phyloP scores from a whole-genome alignment of 2,329 filamentous ascomycete species.

The Raffaelea ambrosiae region DNA sequence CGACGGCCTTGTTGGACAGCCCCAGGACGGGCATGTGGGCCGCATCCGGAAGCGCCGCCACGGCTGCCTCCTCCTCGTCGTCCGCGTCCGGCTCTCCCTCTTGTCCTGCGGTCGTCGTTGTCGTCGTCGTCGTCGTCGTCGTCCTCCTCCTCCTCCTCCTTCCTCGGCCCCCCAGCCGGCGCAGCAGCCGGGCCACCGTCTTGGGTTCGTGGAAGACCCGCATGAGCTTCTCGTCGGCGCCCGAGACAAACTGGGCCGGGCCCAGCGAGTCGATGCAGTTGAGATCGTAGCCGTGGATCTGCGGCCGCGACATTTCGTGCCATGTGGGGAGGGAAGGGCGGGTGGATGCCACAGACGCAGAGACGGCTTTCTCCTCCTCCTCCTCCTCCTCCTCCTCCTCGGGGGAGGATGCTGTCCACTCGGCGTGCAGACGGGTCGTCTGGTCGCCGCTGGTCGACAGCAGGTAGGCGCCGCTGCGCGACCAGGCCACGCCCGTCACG shows the following conservation, averaged over 20 bases:
- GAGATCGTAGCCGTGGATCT: constrained; percentile 96
- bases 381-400: not conserved
- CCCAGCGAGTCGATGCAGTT: constrained; percentile 83
- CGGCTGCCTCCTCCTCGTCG: constrained; percentile 24
- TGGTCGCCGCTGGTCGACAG: constrained; percentile 88
- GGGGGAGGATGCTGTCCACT: constrained; percentile 68
- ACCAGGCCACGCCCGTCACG: constrained; percentile 78
- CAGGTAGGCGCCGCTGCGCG: constrained; percentile 71
- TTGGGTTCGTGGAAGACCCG: constrained; percentile 88
- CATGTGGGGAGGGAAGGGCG: constrained; percentile 46
- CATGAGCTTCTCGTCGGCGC: constrained; percentile 96
- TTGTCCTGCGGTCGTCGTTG: constrained; percentile 23
- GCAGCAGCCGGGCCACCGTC: constrained; percentile 68
- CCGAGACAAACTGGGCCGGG: constrained; percentile 74
- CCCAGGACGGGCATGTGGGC: constrained; percentile 93
- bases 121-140: constrained; percentile 26
- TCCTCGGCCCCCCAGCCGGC: constrained; percentile 47
- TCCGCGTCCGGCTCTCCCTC: too few relatives aligned
- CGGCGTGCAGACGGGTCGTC: constrained; percentile 78
- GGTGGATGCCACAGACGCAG: not conserved
- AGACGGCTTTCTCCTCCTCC: constrained; percentile 7
- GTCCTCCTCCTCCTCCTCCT: not conserved
- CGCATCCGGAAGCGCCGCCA: constrained; percentile 62
- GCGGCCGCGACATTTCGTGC: constrained; percentile 92
- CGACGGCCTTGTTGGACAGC: constrained; percentile 89